phyloP scores from a whole-genome alignment of 2,329 filamentous ascomycete species.

The Alternaria consortialis region DNA sequence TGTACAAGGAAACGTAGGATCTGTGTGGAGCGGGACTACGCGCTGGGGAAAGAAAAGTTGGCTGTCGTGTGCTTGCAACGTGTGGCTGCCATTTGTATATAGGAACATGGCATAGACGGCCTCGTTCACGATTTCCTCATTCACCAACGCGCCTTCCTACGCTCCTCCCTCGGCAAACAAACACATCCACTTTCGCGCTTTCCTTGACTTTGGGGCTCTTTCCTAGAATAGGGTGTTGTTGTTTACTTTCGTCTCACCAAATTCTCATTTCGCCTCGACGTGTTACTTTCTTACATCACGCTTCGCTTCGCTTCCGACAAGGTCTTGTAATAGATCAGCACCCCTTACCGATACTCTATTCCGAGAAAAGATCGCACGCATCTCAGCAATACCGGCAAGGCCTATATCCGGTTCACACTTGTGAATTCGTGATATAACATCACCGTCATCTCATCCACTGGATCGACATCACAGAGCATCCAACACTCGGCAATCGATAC shows the following conservation, averaged over 20 bases:
- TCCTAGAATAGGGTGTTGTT: not conserved
- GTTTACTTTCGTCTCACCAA: not conserved
- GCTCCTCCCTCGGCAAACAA: not conserved
- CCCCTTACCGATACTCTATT: conserved; percentile 11
- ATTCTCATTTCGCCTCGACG: not conserved
- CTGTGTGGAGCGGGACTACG: conserved; percentile 6
- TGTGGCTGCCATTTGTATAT: conserved; percentile 10
- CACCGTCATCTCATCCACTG: not conserved
- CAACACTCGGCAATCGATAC: conserved; percentile 10
- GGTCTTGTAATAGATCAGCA: conserved; percentile 3
- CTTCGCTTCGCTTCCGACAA: not conserved
- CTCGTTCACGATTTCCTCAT: conserved; percentile 4
- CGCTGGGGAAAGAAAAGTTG: conserved; percentile 5
- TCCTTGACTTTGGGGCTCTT: not conserved
- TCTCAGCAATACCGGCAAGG: not conserved
- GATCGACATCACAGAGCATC: conserved; percentile 17
- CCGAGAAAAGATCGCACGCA: conserved; percentile 11
- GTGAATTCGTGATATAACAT: conserved; percentile 11
- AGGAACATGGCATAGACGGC: conserved; percentile 7
- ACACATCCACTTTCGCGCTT: not conserved
- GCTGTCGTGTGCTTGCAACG: conserved; percentile 3
- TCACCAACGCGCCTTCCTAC: not conserved
- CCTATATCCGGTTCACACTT: not conserved
- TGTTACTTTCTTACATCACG: not conserved
- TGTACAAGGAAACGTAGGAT: not conserved